Percentiles rank a stretch among this genome's conserved stretches.
Evolutionary conservation across 2,329 filamentous ascomycete species (phyloP).

Genomic region (Trichocomaceae sp.): DNA sequence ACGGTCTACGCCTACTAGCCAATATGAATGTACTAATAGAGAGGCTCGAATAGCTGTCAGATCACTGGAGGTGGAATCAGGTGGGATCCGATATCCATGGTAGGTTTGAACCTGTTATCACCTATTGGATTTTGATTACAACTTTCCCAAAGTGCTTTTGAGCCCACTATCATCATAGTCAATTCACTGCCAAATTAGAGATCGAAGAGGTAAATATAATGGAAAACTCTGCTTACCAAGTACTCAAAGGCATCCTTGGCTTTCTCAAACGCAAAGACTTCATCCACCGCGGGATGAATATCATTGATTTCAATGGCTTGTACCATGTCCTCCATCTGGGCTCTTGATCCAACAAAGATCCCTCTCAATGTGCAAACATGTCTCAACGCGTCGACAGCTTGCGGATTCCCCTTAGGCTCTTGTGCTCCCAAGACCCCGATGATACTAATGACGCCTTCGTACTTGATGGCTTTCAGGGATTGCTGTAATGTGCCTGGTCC

Average conservation of each 20-base stretch:
- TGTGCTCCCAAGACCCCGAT: constrained; percentile 53
- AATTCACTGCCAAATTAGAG: constrained; percentile 9
- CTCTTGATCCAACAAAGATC: constrained; percentile 50
- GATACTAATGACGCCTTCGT: constrained; percentile 51
- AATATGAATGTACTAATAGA: no score
- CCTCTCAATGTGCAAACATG: constrained; percentile 52
- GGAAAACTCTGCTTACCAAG: neutral
- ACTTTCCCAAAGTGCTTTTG: constrained; percentile 54
- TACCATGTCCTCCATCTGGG: constrained; percentile 55
- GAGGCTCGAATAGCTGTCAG: no score
- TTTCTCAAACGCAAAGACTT: constrained; percentile 9
- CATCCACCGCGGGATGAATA: constrained; percentile 54
- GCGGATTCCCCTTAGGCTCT: constrained; percentile 43
- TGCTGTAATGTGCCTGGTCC: constrained; percentile 56
- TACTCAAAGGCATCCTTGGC: constrained; percentile 6
- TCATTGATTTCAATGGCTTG: constrained; percentile 52
- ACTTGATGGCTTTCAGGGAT: constrained; percentile 48
- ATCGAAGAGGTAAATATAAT: no score
- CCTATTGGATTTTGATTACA: constrained; percentile 39
- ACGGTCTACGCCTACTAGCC: no score
- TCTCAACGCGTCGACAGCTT: constrained; percentile 46
- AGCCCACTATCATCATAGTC: constrained; percentile 32
- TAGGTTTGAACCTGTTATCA: neutral
- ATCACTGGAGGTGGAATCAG: no score
- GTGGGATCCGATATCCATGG: no score